A percentile compares a stretch with the other conserved stretches of the same genome.
Conservation (phyloP, 768 basidiomycete genomes). For the Gloeostereum incarnatum region DNA sequence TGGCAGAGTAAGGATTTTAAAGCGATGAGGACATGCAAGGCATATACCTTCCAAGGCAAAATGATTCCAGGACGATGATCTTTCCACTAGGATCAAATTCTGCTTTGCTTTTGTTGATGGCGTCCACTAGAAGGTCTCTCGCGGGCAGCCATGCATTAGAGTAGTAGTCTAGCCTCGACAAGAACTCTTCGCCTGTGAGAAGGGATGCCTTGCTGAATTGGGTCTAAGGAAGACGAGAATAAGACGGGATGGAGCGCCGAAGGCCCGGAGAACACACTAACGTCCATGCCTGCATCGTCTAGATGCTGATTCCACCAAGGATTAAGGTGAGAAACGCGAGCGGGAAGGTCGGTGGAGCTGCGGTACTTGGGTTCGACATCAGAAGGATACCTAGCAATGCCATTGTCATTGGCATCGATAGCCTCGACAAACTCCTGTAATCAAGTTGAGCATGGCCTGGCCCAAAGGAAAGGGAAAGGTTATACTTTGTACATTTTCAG, state of each 20-base stretch:
- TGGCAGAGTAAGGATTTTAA: conserved; percentile 9
- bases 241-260: conserved; percentile 3
- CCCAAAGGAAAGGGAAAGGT: background rate
- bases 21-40: background rate
- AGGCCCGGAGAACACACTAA: conserved; percentile 24
- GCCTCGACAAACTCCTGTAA: conserved; percentile 86
- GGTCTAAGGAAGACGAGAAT: conserved; percentile 31
- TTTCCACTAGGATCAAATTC: conserved; percentile 61
- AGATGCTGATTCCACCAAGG: conserved; percentile 84
- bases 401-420: conserved; percentile 93
- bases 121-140: conserved; percentile 59
- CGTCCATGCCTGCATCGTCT: conserved; percentile 64
- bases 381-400: conserved; percentile 70
- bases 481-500: conserved; percentile 79
- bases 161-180: conserved; percentile 72
- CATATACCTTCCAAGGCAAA: conserved; percentile 79
- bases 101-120: conserved; percentile 45
- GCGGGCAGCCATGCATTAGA: conserved; percentile 90
- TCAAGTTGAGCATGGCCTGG: conserved; percentile 5
- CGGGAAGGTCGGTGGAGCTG: conserved; percentile 74
- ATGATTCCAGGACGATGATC: conserved; percentile 73
- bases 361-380: conserved; percentile 65
- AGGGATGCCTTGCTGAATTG: conserved; percentile 73
- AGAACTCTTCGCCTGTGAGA: conserved; percentile 81
- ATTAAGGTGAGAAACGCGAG: conserved; percentile 78